Evolutionary conservation across 345 rosid species (phyloP), one percentile per base, ranked within the genome.

Genomic region (Syzygium jambos): DNA sequence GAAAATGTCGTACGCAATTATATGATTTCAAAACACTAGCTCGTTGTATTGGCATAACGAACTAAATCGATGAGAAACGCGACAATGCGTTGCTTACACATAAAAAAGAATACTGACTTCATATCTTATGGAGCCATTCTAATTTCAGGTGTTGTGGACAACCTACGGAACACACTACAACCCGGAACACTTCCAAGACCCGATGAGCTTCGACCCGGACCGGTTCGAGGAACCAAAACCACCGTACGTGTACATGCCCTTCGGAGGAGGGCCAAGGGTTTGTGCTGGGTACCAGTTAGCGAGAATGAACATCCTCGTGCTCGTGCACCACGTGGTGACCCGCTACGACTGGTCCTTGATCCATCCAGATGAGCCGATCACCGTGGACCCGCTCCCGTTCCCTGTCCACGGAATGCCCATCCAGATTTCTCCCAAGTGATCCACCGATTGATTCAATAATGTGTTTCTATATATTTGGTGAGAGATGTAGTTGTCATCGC

Each of bases 241-340:
- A 4, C 93, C 96, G 9, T 96, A 93, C 29, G 93, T 89, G 10
- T 94, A 89, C 85, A 86, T 96, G 41, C 95, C 98, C 13, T 94
- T 95, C 19, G 98, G 98, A 78, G 98, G 95, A 87, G 98, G 98
- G 51, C 93, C 95, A 22, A 93, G 98, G 87, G 87, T 91, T 11
- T 94, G 98, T 61, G 95, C 96, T 7, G 98, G 98, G 23, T 92
- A 92, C 90, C 98, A 93, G 85, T 90, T 96, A 52, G 98, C 98
- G 29, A 96, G 94, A 92, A 43, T 95, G 78, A 94, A 91, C 86
- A 96, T 95, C 55, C 94, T 93, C 13, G 86, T 94, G 53, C 90
- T 93, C 88, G 88, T 94, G 73, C 96, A 96, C 88, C 88, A 88
- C 8, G 93, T 93, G 5, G 91, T 93, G 52, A 94, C 96, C 7